Evolutionary conservation across 192 early-diverging fungal species (phyloP).

Genomic region (Mortierella claussenii): DNA sequence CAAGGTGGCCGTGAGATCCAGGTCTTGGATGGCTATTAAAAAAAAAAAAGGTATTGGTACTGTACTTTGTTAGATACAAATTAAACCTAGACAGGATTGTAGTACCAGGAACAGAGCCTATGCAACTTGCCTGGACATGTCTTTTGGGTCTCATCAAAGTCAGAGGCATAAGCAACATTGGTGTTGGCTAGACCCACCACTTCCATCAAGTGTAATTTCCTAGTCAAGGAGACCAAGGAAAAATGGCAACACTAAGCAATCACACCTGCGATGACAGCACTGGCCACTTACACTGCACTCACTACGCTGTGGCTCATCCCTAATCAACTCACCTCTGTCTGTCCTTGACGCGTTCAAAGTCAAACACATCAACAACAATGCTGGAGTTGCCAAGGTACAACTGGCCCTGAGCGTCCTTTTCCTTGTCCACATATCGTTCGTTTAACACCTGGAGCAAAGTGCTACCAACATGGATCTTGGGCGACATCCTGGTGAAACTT

Average conservation of each 20-base stretch:
- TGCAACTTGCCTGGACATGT: slow-evolving; percentile 49
- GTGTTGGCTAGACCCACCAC: slow-evolving; percentile 55
- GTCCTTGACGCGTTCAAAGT: slow-evolving; percentile 62
- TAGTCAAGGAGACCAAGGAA: too few species aligned
- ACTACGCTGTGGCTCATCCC: too few species aligned
- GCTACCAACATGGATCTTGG: slow-evolving; percentile 55
- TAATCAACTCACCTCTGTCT: slow-evolving; percentile 56
- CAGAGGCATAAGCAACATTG: slow-evolving; percentile 48
- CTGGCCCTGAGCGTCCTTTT: slow-evolving; percentile 1
- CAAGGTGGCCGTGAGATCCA: slow-evolving; percentile 67
- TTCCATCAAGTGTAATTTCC: slow-evolving; percentile 44
- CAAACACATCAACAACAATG: slow-evolving; percentile 62
- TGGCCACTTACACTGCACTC: too few species aligned
- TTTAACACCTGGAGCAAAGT: slow-evolving; percentile 56
- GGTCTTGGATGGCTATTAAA: slow-evolving; percentile 56
- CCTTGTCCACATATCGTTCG: slow-evolving; percentile 55
- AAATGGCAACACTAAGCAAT: too few species aligned
- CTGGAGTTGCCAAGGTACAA: slow-evolving; percentile 56
- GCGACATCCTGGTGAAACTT: slow-evolving; percentile 63
- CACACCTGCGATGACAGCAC: too few species aligned
- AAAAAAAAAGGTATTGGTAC: not conserved
- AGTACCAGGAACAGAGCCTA: not conserved
- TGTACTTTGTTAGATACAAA: not conserved
- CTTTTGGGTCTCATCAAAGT: slow-evolving; percentile 48
- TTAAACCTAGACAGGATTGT: too few species aligned